These are phyloP conservation scores for Diaporthe destruens DNA, from an alignment of 2,329 filamentous ascomycete genomes.

Conservation along the genomic window DNA sequence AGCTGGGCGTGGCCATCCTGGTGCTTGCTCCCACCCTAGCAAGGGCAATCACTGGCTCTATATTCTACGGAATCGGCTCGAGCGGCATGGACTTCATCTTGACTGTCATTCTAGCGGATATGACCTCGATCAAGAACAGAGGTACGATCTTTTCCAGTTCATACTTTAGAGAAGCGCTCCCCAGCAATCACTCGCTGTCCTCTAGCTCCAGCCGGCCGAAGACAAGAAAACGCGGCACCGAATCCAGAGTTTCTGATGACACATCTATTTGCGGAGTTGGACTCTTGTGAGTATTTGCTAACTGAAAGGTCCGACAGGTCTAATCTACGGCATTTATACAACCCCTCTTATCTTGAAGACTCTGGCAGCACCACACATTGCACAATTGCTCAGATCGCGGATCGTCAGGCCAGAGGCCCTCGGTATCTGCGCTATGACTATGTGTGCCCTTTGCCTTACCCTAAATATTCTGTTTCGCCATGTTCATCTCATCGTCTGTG, in stretches of 20 bases:
- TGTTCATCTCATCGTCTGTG: not conserved
- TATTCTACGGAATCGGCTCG: not conserved
- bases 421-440: not conserved
- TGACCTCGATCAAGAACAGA: constrained; percentile 19
- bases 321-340: not conserved
- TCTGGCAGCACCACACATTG: not conserved
- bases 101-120: not conserved
- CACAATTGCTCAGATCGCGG: not conserved
- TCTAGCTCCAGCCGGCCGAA: not conserved
- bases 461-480: not conserved
- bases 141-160: not conserved
- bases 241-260: not conserved
- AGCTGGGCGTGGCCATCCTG: not conserved
- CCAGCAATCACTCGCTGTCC: no score
- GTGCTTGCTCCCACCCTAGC: not conserved
- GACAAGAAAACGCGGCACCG: no score
- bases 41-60: not conserved
- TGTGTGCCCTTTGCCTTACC: not conserved
- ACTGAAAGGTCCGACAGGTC: not conserved
- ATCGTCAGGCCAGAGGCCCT: not conserved
- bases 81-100: not conserved
- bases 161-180: not conserved
- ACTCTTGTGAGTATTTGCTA: not conserved
- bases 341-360: not conserved
- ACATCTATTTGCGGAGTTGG: no score